Conservation (phyloP, 768 basidiomycete species). For the Boletus subcaerulescens region DNA sequence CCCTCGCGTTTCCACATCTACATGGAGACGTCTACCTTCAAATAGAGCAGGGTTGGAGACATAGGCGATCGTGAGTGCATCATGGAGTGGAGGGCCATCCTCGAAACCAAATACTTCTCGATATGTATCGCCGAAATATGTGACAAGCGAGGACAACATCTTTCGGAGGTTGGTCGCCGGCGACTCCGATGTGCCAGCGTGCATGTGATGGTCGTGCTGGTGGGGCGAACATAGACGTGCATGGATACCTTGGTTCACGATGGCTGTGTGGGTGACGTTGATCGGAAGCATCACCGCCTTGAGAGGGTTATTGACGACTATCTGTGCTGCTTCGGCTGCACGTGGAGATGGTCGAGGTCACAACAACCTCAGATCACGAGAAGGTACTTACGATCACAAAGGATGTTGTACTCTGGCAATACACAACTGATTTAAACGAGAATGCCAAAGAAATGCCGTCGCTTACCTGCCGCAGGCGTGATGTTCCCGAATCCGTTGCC, state of each 20-base stretch:
- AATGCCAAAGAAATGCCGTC: background rate
- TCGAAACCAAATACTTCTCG: conserved; percentile 73
- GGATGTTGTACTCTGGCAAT: conserved; percentile 69
- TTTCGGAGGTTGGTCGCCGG: conserved; percentile 54
- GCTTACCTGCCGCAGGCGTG: conserved; percentile 65
- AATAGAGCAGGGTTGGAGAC: conserved; percentile 70
- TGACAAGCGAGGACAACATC: conserved; percentile 71
- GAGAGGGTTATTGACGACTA: conserved; percentile 70
- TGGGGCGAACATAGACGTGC: conserved; percentile 48
- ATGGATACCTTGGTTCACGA: conserved; percentile 60
- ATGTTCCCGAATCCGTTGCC: conserved; percentile 82
- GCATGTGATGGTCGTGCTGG: conserved; percentile 18
- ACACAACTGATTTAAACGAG: background rate
- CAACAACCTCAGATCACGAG: background rate
- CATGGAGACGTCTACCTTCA: conserved; percentile 57
- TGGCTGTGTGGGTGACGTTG: conserved; percentile 85
- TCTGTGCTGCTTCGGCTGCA: conserved; percentile 77
- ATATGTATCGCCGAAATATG: conserved; percentile 72
- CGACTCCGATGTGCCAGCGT: background rate
- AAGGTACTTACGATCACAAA: conserved; percentile 70
- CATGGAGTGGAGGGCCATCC: conserved; percentile 87
- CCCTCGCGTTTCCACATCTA: conserved; percentile 78
- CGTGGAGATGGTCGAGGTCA: background rate
- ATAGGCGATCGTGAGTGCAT: conserved; percentile 79
- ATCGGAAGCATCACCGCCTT: conserved; percentile 77